A percentile compares a stretch with the other conserved stretches of the same genome.
These are phyloP conservation scores for Plasmodium sp. DNA, from an alignment of 169 alveolate species.

Conservation along the genomic window DNA sequence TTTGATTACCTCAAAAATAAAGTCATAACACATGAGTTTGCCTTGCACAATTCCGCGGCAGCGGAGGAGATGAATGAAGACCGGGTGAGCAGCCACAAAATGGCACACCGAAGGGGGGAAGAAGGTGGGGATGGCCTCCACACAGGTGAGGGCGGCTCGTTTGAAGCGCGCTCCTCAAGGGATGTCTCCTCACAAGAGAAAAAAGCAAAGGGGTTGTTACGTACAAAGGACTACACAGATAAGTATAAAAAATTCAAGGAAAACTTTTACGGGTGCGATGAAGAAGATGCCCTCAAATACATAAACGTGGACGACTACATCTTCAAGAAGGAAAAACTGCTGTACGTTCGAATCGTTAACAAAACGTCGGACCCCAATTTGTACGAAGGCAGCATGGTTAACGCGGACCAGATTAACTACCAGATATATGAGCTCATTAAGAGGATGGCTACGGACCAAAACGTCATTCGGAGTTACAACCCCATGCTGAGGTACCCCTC, in stretches of 20 bases:
- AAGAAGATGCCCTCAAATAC: conserved; percentile 67
- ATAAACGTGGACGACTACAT: conserved; percentile 68
- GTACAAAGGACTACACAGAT: conserved; percentile 29
- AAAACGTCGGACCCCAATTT: conserved; percentile 52
- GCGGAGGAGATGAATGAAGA: not conserved
- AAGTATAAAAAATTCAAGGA: conserved; percentile 41
- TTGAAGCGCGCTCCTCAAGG: not conserved
- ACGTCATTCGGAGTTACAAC: conserved; percentile 2
- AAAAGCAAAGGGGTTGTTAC: conserved; percentile 1
- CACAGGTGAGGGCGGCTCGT: not conserved
- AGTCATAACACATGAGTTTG: conserved; percentile 32
- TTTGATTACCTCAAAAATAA: conserved; percentile 73
- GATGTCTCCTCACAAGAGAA: not conserved
- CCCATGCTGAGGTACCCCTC: conserved; percentile 63
- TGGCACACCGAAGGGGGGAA: not conserved
- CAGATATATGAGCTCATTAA: conserved; percentile 51
- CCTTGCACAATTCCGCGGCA: not conserved
- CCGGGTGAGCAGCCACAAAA: not conserved
- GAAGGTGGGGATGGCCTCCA: not conserved
- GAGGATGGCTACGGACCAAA: conserved; percentile 23
- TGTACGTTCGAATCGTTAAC: conserved; percentile 68
- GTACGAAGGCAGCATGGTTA: conserved; percentile 72
- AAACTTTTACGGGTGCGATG: conserved; percentile 53
- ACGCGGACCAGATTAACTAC: conserved; percentile 11
- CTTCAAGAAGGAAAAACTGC: conserved; percentile 53